Conservation (phyloP, 1,284 basidiomycete genomes). For the Apiotrichum siamense region DNA sequence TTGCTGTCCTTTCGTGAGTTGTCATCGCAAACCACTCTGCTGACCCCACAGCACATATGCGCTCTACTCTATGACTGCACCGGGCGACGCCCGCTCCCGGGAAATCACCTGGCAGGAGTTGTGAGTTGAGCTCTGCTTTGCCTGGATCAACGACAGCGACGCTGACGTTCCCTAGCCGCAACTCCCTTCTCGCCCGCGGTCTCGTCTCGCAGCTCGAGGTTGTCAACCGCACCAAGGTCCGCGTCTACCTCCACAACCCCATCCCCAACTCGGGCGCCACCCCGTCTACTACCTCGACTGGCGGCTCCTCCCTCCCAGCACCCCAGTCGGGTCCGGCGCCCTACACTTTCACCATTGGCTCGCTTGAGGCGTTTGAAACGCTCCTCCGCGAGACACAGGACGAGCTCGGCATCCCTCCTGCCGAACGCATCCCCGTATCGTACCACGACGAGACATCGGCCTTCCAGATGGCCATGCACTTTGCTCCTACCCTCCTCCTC, state of each 20-base stretch:
- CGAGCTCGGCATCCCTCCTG: slow-evolving; percentile 83
- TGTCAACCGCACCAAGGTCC: slow-evolving; percentile 81
- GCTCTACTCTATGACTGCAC: slow-evolving; percentile 37
- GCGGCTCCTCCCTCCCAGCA: slow-evolving; percentile 26
- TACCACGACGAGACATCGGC: slow-evolving; percentile 93
- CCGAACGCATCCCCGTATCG: slow-evolving; percentile 91
- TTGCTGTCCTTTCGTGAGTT: slow-evolving; percentile 34
- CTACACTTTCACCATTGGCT: slow-evolving; percentile 96
- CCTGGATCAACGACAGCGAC: neutral
- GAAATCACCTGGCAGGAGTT: slow-evolving; percentile 99
- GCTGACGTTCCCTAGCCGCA: slow-evolving; percentile 52
- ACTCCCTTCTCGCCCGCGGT: slow-evolving; percentile 89
- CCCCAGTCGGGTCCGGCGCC: slow-evolving; percentile 45
- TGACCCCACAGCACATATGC: slow-evolving; percentile 32
- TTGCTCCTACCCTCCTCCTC: slow-evolving; percentile 88
- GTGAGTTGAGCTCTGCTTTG: slow-evolving; percentile 28
- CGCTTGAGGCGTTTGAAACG: slow-evolving; percentile 93
- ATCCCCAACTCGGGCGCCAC: slow-evolving; percentile 18
- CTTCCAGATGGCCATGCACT: slow-evolving; percentile 75
- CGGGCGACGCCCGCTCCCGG: slow-evolving; percentile 49
- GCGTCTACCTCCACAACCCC: slow-evolving; percentile 46
- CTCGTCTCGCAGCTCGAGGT: slow-evolving; percentile 92
- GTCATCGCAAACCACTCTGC: neutral
- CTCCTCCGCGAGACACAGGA: slow-evolving; percentile 89
- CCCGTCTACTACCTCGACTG: slow-evolving; percentile 12